A percentile compares a stretch with the other conserved stretches of the same genome.
Conservation (phyloP, 2,329 filamentous ascomycete species). For the Neonectria faginata region DNA sequence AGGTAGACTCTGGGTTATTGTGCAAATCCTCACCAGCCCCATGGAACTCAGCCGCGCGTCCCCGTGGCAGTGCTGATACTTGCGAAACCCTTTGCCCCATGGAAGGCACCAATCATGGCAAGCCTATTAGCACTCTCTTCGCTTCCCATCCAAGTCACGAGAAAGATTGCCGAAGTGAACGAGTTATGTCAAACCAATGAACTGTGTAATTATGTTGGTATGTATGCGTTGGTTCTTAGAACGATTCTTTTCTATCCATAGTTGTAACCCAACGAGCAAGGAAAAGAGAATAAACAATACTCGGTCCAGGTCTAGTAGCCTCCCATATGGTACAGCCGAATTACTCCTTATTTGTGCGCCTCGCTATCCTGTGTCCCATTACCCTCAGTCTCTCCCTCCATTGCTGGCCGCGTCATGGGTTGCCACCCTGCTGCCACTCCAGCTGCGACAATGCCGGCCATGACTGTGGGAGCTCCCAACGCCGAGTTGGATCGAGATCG, state of each 20-base stretch:
- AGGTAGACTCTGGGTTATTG: not conserved
- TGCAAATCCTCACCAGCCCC: not conserved
- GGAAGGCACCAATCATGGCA: not conserved
- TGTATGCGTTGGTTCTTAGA: conserved; percentile 9
- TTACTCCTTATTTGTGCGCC: conserved; percentile 44
- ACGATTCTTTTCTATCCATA: conserved; percentile 35
- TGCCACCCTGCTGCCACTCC: conserved; percentile 83
- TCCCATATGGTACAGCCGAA: conserved; percentile 34
- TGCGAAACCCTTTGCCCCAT: conserved; percentile 2
- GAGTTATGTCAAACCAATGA: not conserved
- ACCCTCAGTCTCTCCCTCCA: conserved; percentile 34
- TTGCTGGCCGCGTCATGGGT: conserved; percentile 60
- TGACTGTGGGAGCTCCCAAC: conserved; percentile 79
- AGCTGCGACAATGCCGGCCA: conserved; percentile 85
- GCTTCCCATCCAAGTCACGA: not conserved
- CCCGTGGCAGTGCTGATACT: not conserved
- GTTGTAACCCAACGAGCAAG: conserved; percentile 33
- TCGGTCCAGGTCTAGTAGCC: conserved; percentile 26
- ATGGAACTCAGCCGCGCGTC: conserved; percentile 10
- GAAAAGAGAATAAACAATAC: conserved; percentile 35
- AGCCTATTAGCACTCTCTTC: not conserved
- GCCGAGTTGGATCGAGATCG: conserved; percentile 76
- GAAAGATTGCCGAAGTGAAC: too few relatives aligned
- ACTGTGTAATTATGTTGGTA: conserved; percentile 26
- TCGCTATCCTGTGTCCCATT: conserved; percentile 37